Evolutionary conservation across 2,329 filamentous ascomycete genomes (phyloP), one percentile per base, ranked within the genome.

Genomic region (Capronia americana): DNA sequence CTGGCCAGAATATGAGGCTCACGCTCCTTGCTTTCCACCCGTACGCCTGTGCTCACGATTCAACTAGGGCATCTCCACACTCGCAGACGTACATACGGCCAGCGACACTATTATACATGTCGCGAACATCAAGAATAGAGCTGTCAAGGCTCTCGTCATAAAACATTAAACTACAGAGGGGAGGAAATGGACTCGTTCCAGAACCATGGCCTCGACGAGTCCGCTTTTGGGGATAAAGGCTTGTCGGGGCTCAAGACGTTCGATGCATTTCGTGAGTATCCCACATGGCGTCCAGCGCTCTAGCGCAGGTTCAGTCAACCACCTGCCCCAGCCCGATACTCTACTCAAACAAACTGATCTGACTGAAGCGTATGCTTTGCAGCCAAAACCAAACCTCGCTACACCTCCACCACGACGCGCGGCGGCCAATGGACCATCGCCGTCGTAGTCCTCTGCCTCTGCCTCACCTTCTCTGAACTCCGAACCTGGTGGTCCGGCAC

Each of bases 381-480:
- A 97, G 93, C 95, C 72, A 98, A 99, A 84, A 92, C 94, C 61
- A 98, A 98, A 82, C 88, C 93, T 17, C 92, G 94, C 75, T 99
- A 97, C 80, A 89, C 95, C 63, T 90, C 91, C 55, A 87, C 89
- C 71, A 96, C 92, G 34, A 86, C 90, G 44, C 90, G 91, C 74
- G 96, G 95, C 74, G 94, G 94, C 69, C 93, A 96, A 81, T 97
- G 93, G 91, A 98, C 95, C 24, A 86, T 97, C 56, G 86, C 89
- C 59, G 91, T 99, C 81, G 82, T 90, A 67, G 69, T 91, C 58
- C 83, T 96, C 69, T 95, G 92, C 69, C 77, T 88, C 69, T 76
- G 92, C 69, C 90, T 99, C 66, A 83, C 92, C 72, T 88, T 90
- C 82, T 87, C 88, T 58, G 95, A 99, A 79, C 82, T 95, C 38